phyloP scores from a whole-genome alignment of 2,329 filamentous ascomycete species.

The Trichoderma brevicompactum region DNA sequence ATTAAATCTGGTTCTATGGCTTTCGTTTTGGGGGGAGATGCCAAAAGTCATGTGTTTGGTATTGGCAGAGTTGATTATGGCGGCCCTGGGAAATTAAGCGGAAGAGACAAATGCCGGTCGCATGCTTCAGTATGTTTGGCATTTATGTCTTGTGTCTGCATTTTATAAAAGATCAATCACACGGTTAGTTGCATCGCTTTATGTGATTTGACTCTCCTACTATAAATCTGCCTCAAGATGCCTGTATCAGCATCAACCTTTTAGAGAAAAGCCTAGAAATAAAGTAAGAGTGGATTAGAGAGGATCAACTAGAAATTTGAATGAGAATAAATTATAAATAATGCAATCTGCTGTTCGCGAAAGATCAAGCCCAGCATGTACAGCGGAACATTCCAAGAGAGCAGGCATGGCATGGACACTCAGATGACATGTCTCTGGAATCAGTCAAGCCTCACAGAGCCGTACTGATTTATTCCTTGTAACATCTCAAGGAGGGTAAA shows the following conservation, averaged over 20 bases:
- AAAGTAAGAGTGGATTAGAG: not conserved
- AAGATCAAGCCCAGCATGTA: no score
- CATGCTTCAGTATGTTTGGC: not conserved
- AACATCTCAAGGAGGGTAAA: not conserved
- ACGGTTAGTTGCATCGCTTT: not conserved
- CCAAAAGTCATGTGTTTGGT: not conserved
- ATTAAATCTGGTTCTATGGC: not conserved
- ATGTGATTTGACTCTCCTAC: no score
- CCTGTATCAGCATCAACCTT: no score
- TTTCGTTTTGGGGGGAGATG: not conserved
- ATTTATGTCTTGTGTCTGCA: not conserved
- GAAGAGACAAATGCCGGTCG: not conserved
- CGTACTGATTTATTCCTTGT: not conserved
- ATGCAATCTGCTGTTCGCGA: no score
- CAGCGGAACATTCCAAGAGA: slow-evolving; percentile 1
- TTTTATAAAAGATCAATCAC: not conserved
- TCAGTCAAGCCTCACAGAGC: not conserved
- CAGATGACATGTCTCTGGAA: slow-evolving; percentile 1
- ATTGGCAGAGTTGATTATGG: not conserved
- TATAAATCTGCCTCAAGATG: no score
- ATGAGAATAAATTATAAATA: not conserved
- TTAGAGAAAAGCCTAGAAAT: not conserved
- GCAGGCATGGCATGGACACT: not conserved
- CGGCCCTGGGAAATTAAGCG: not conserved
- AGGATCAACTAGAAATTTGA: not conserved